Evolutionary conservation across 2,329 filamentous ascomycete genomes (phyloP).

Genomic region (Microcyclospora pomicola): DNA sequence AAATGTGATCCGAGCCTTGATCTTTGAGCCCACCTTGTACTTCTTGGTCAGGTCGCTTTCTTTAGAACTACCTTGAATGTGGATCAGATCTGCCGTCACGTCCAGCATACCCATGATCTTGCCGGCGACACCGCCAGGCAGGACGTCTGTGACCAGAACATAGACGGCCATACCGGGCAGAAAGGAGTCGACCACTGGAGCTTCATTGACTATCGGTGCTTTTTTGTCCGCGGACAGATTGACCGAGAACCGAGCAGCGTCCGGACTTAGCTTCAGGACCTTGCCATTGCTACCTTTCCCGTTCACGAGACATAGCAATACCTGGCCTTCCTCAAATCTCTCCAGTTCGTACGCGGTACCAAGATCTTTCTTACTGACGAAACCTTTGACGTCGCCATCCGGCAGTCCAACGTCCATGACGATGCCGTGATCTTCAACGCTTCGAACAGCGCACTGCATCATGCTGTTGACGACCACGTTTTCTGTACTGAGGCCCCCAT

Average conservation of each 20-base stretch:
- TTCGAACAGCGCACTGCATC: constrained; percentile 75
- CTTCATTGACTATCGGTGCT: constrained; percentile 44
- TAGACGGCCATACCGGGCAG: constrained; percentile 85
- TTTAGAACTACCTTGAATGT: constrained; percentile 54
- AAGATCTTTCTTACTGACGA: constrained; percentile 73
- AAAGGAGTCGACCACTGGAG: constrained; percentile 79
- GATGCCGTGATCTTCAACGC: constrained; percentile 90
- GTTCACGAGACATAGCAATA: constrained; percentile 70
- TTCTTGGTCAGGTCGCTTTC: constrained; percentile 58
- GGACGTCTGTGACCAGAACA: constrained; percentile 64
- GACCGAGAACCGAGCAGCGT: constrained; percentile 35
- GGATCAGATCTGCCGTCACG: constrained; percentile 78
- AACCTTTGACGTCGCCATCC: constrained; percentile 56
- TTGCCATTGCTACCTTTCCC: constrained; percentile 64
- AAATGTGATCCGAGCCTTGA: constrained; percentile 77
- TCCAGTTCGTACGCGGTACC: constrained; percentile 51
- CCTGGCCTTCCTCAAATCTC: constrained; percentile 65
- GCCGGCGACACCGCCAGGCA: constrained; percentile 61
- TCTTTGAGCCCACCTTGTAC: constrained; percentile 70
- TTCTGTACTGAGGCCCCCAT: constrained; percentile 56
- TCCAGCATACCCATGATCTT: constrained; percentile 88
- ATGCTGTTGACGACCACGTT: constrained; percentile 64
- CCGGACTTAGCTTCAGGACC: constrained; percentile 72
- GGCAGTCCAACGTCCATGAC: constrained; percentile 82
- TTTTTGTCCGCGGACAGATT: constrained; percentile 8